Percentiles rank a stretch among this genome's conserved stretches.
These are phyloP conservation scores for Fragilariopsis cylindrus DNA, from an alignment of 108 stramenopile species.

Conservation along the genomic window DNA sequence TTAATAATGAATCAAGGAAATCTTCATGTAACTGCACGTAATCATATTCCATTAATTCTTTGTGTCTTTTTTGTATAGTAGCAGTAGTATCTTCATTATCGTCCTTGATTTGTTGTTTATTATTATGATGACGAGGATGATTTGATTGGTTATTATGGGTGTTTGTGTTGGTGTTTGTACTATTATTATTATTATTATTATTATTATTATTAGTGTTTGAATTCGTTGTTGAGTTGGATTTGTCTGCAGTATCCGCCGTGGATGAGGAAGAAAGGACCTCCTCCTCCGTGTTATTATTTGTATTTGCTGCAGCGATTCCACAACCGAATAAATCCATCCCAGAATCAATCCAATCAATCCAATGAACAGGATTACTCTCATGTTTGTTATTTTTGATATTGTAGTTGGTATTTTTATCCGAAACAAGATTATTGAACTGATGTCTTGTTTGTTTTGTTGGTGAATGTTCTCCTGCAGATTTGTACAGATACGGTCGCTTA, in stretches of 20 bases:
- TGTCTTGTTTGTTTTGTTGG: neutral
- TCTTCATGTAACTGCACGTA: slow-evolving; percentile 47
- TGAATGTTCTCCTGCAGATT: neutral
- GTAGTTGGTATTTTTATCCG: neutral
- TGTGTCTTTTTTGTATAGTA: neutral
- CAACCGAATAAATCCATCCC: slow-evolving; percentile 46
- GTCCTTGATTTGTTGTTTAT: neutral
- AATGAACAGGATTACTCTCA: slow-evolving; percentile 4
- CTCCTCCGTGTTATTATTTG: too few species aligned
- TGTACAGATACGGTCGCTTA: slow-evolving; percentile 8
- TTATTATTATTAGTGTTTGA: neutral
- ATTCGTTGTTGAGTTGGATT: too few species aligned
- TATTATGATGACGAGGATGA: neutral
- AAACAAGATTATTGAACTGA: too few species aligned
- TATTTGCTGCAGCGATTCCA: neutral
- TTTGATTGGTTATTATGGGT: neutral
- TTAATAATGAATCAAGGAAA: slow-evolving; percentile 48
- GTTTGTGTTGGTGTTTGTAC: neutral
- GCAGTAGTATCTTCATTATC: slow-evolving; percentile 3
- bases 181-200: neutral
- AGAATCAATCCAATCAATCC: slow-evolving; percentile 40
- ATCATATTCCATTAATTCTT: slow-evolving; percentile 23
- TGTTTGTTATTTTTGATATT: neutral
- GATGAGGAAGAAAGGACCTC: too few species aligned
- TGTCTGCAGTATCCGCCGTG: too few species aligned